A percentile compares a stretch with the other conserved stretches of the same genome.
phyloP scores from a whole-genome alignment of 345 rosid genomes.

The Eutrema heterophyllum region DNA sequence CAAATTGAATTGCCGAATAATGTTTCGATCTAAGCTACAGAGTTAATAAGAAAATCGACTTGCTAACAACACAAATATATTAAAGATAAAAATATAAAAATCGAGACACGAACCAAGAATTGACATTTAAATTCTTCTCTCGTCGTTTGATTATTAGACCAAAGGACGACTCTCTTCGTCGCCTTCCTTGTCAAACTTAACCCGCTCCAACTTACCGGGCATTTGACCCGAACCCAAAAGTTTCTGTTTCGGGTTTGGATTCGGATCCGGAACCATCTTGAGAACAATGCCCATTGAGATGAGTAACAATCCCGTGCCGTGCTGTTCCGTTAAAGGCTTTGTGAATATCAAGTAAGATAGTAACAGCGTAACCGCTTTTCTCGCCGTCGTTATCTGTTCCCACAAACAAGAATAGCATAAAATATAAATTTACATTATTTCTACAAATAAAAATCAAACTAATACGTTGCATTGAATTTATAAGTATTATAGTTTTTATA shows the following conservation, averaged over 20 bases:
- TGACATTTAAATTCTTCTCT: neutral
- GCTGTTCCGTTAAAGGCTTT: slow-evolving; percentile 86
- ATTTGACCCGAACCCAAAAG: slow-evolving; percentile 8
- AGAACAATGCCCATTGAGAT: slow-evolving; percentile 70
- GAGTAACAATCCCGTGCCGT: slow-evolving; percentile 69
- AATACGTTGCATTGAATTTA: neutral
- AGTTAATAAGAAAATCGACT: neutral
- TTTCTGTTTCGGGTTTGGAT: slow-evolving; percentile 21
- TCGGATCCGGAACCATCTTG: slow-evolving; percentile 74
- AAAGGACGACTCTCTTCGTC: slow-evolving; percentile 55
- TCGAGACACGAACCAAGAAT: slow-evolving; percentile 4
- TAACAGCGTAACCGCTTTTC: slow-evolving; percentile 71
- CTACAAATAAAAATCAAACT: neutral
- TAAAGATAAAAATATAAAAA: neutral
- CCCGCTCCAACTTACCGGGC: slow-evolving; percentile 8
- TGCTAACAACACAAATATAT: neutral
- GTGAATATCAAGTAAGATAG: slow-evolving; percentile 80
- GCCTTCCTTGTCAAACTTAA: slow-evolving; percentile 16
- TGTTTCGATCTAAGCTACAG: neutral
- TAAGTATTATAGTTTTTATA: no score
- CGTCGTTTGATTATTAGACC: slow-evolving; percentile 30
- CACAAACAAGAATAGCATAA: neutral
- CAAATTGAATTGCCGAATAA: neutral
- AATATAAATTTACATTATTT: neutral
- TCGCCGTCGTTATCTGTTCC: slow-evolving; percentile 75